Evolutionary conservation across 1,139 yeast species (phyloP).

Genomic region (Hyphopichia fennica): DNA sequence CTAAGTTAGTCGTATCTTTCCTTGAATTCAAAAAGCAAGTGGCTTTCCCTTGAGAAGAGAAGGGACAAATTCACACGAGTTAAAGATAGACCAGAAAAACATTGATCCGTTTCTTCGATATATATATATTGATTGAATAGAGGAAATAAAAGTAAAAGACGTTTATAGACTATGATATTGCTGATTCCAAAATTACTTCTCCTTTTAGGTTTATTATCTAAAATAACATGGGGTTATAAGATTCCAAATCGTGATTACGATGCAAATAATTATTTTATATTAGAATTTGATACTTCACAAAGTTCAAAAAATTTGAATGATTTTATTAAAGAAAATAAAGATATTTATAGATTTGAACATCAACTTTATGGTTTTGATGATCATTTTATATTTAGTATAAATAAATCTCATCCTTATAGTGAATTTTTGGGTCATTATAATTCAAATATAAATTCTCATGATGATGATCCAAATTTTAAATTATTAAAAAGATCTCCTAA

Average conservation of each 20-base stretch:
- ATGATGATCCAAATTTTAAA: background rate
- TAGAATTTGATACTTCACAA: slow-evolving; percentile 47
- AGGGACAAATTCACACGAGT: too few relatives aligned
- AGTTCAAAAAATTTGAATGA: slow-evolving; percentile 26
- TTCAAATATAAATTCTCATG: slow-evolving; percentile 23
- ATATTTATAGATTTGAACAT: slow-evolving; percentile 51
- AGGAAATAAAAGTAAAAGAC: too few relatives aligned
- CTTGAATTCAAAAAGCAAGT: too few relatives aligned
- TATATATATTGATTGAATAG: too few relatives aligned
- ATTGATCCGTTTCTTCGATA: too few relatives aligned
- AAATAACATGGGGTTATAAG: slow-evolving; percentile 5
- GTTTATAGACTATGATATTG: background rate
- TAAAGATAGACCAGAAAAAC: too few relatives aligned
- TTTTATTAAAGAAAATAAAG: slow-evolving; percentile 36
- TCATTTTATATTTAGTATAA: slow-evolving; percentile 61
- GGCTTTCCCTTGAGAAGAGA: too few relatives aligned
- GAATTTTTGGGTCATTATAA: slow-evolving; percentile 37
- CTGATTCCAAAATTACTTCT: background rate
- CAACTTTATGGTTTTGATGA: slow-evolving; percentile 56
- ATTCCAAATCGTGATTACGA: slow-evolving; percentile 40
- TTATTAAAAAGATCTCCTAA: slow-evolving; percentile 29
- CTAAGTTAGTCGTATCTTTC: too few relatives aligned
- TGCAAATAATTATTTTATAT: slow-evolving; percentile 52
- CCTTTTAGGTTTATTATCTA: background rate
- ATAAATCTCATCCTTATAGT: slow-evolving; percentile 36